Base-by-base conservation (phyloP, 177 flowering plant species). In the Vitis hybrid region DNA sequence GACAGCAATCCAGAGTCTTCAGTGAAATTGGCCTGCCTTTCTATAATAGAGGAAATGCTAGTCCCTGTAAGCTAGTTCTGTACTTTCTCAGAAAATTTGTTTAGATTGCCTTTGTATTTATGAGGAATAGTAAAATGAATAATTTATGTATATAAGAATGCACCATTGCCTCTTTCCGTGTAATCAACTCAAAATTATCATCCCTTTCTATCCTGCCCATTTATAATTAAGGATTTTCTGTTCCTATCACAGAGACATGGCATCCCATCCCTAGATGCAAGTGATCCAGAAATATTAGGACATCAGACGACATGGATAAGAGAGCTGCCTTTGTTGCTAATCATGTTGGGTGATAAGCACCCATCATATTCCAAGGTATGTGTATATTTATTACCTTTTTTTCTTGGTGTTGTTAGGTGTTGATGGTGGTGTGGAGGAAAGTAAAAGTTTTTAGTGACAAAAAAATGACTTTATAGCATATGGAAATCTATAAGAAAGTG, bases 41-140 rank as follows among this genome's bases (percentile, higher is more conserved):
- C 84, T 63, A 78, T 81, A 16, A 79, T 93, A 26, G 84, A 87
- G 76, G 86, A 90, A 77, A 85, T 95, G 91, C 76, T 94, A 59
- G 65, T 83, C 77, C 88, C 89, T 72, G 97, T 92, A 85, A 83
- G 92, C 63, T 72, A n/a, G 50, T 60, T 52, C 58, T 21, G 52
- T 62, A 15, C 66, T 51, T n/a, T 19, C 33, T 58, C 15, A 4
- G 1, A 59, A 10, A 19, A n/a, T 51, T 60, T 60, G 18, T 12
- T 31, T 31, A 5, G 45, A 39, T 39, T 39, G 45, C 45, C 45
- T 39, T 39, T 39, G 45, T 39, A 39, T 39, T 39, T 7, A 39
- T 39, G 29, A 26, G 29, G 29, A 39, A 39, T 39, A 39, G 5
- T 6, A 39, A 39, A 39, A 4, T 7, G 8, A 39, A 39, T 7